These are phyloP conservation scores for Hibiscus trionum DNA, from an alignment of 345 rosid genomes.

Conservation along the genomic window DNA sequence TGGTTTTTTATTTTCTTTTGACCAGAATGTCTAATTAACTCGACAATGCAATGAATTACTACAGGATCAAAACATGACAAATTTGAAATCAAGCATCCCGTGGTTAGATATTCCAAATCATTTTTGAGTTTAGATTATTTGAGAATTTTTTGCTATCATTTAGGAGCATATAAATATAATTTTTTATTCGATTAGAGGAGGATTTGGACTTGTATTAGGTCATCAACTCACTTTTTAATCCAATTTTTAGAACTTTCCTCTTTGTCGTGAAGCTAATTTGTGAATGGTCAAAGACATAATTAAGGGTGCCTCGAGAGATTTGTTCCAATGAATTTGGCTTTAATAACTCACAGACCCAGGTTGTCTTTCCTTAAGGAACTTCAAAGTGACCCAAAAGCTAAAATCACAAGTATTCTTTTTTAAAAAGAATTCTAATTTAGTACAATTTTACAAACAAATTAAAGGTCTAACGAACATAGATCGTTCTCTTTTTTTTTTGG, in stretches of 20 bases:
- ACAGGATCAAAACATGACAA: neutral
- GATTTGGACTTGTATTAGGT: conserved; percentile 13
- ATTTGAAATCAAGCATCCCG: conserved; percentile 3
- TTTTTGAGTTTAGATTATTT: conserved; percentile 17
- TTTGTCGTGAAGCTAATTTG: conserved; percentile 25
- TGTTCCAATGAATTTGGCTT: conserved; percentile 35
- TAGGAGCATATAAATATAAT: too few species aligned
- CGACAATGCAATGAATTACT: conserved; percentile 11
- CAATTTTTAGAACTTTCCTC: conserved; percentile 16
- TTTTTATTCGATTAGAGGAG: conserved; percentile 8
- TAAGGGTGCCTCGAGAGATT: conserved; percentile 20
- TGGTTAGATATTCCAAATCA: conserved; percentile 2
- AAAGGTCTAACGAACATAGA: too few species aligned
- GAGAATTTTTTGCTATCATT: neutral
- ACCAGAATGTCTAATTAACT: conserved; percentile 3
- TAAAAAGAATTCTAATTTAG: too few species aligned
- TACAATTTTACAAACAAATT: neutral
- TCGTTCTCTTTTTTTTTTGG: too few species aligned
- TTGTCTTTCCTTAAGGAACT: conserved; percentile 10
- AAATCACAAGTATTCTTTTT: conserved; percentile 9
- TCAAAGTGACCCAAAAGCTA: conserved; percentile 9
- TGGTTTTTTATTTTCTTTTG: neutral
- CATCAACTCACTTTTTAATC: conserved; percentile 12
- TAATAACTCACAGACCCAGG: conserved; percentile 12
- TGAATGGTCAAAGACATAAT: conserved; percentile 36